A percentile compares a stretch with the other conserved stretches of the same genome.
These are phyloP conservation scores for Chlorella sorokiniana DNA, from an alignment of 139 green algal genomes.

Conservation along the genomic window DNA sequence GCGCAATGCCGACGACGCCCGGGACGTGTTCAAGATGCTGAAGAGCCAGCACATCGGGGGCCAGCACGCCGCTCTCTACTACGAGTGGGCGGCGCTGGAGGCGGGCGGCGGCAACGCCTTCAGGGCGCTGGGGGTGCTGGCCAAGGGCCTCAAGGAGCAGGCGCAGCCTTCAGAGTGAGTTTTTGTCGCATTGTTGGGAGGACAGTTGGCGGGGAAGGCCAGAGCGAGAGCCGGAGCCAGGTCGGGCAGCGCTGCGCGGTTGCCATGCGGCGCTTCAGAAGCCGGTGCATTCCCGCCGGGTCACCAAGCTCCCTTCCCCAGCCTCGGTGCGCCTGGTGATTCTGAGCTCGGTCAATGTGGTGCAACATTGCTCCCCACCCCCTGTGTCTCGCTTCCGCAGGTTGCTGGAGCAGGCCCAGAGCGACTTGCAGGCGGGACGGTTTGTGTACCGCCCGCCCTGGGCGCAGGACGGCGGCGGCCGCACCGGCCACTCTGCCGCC, in stretches of 20 bases:
- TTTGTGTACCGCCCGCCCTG: constrained; percentile 33
- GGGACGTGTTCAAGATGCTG: constrained; percentile 88
- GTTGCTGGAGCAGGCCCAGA: constrained; percentile 51
- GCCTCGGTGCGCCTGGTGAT: not conserved
- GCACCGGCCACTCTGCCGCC: constrained; percentile 6
- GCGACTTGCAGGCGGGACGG: constrained; percentile 47
- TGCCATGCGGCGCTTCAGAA: no score
- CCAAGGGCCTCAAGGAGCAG: constrained; percentile 63
- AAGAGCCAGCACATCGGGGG: constrained; percentile 75
- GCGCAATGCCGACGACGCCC: constrained; percentile 75
- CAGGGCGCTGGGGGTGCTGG: constrained; percentile 63
- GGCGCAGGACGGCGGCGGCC: not conserved
- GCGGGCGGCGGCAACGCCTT: constrained; percentile 52
- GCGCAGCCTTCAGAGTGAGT: constrained; percentile 53
- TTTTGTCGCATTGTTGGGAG: not conserved
- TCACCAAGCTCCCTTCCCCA: no score
- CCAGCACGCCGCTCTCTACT: constrained; percentile 63
- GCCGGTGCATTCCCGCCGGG: no score
- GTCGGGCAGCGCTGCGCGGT: no score
- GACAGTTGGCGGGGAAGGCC: not conserved
- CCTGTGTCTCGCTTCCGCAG: constrained; percentile 24
- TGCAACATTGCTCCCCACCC: not conserved
- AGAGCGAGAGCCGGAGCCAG: no score
- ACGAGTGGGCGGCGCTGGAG: constrained; percentile 83
- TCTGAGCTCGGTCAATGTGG: no score